Evolutionary conservation across 345 rosid genomes (phyloP).

Genomic region (Hibiscus trionum): DNA sequence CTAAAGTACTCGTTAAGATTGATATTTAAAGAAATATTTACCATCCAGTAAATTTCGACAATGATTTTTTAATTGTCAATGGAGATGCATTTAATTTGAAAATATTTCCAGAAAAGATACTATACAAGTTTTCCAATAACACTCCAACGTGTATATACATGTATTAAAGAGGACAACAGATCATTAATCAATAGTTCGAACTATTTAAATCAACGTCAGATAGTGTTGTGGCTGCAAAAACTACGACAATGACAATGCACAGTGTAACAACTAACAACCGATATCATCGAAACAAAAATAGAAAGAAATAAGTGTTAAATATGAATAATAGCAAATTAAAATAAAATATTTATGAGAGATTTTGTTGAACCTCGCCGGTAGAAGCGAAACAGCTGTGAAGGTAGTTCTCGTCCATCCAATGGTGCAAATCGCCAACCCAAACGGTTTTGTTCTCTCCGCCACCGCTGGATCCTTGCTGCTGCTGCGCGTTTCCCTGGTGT

Average conservation of each 20-base stretch:
- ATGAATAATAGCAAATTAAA: neutral
- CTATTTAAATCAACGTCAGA: neutral
- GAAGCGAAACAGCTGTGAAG: conserved; percentile 66
- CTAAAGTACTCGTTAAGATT: neutral
- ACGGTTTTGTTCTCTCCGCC: conserved; percentile 65
- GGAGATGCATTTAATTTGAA: neutral
- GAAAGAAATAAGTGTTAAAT: neutral
- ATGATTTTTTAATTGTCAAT: neutral
- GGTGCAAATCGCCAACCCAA: conserved; percentile 97
- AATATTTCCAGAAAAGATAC: conserved; percentile 1
- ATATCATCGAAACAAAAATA: neutral
- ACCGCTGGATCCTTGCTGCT: conserved; percentile 42
- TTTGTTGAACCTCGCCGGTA: conserved; percentile 57
- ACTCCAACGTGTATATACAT: neutral
- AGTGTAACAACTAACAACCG: neutral
- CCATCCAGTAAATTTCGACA: neutral
- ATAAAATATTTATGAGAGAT: neutral
- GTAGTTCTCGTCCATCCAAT: conserved; percentile 96
- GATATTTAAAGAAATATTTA: neutral
- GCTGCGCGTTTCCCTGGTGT: conserved; percentile 26
- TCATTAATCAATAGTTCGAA: neutral
- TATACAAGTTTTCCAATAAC: neutral
- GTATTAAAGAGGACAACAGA: neutral
- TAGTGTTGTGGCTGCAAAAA: neutral
- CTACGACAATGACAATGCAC: neutral